Evolutionary conservation across 495 filamentous ascomycete species (phyloP), one percentile per base, ranked within the genome.

Genomic region (Penicillium nucicola): DNA sequence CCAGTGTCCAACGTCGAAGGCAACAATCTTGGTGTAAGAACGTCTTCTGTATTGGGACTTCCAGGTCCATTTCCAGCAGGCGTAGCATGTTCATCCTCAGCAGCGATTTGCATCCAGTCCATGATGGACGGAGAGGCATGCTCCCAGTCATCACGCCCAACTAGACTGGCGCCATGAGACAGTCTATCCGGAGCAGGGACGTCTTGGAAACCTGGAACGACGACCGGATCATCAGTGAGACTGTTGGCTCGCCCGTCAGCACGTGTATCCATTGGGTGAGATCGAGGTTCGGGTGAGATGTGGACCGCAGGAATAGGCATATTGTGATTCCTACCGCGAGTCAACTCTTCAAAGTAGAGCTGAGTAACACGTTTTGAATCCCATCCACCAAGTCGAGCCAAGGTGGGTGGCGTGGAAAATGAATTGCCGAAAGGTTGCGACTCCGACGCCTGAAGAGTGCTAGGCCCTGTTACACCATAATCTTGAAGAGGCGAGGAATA

Each of bases 51-150:
- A 23, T 70, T 67, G 43, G 39, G 2, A 9, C 25, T 32, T 23
- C 35, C 52, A 8, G 66, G 48, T 22, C 57, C 55, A 43, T 49
- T 13, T 30, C 55, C 55, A 44, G 25, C 7, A 28, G 25, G n/a
- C n/a, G n/a, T 8, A 28, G 25, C 25, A 8, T 28, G 25, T 28
- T 65, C 72, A 43, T 77, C 71, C 10, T 69, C 66, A 3, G 66
- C 73, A 4, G 75, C 73, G 23, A 77, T 52, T 51, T 77, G 71
- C 69, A 79, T 78, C 70, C 77, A 79, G 52, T 80, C 78, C 48
- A 70, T 71, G 32, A 82, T 77, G 3, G 78, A 82, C 5, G 79
- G 79, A 8, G 79, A 82, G 18, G 77, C 77, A 58, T 77, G 69
- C 45, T 72, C 72, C 76, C 75, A 80, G 50, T 82, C 79, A 52